Percentiles rank a stretch among this genome's conserved stretches.
Evolutionary conservation across 768 basidiomycete genomes (phyloP).

Genomic region (Hygrocybe punicea): DNA sequence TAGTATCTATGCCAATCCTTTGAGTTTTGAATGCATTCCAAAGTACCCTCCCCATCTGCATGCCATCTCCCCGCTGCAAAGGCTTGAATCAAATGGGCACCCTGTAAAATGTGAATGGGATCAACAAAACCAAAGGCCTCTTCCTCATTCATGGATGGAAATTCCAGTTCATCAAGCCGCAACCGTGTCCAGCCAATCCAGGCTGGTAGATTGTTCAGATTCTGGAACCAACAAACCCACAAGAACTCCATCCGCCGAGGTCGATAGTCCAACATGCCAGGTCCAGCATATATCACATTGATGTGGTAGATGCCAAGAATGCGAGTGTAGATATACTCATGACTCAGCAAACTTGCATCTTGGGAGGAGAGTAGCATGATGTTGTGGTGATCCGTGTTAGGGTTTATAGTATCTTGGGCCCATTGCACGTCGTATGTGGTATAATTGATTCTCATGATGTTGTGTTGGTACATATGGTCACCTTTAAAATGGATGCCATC

Average conservation of each 20-base stretch:
- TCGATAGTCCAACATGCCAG: not conserved
- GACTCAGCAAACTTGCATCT: not conserved
- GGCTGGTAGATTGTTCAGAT: constrained; percentile 5
- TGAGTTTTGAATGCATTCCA: not conserved
- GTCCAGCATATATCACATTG: constrained; percentile 15
- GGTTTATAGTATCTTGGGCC: constrained; percentile 23
- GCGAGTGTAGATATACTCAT: constrained; percentile 10
- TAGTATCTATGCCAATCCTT: constrained; percentile 23
- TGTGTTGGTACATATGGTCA: constrained; percentile 18
- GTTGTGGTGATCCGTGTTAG: constrained; percentile 4
- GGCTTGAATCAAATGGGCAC: constrained; percentile 32
- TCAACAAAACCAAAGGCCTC: constrained; percentile 37
- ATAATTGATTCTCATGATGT: constrained; percentile 26
- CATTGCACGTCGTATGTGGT: constrained; percentile 30
- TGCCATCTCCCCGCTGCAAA: constrained; percentile 21
- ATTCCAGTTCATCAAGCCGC: constrained; percentile 19
- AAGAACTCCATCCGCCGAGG: constrained; percentile 26
- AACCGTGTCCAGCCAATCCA: not conserved
- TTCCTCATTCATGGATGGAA: constrained; percentile 13
- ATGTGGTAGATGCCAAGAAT: constrained; percentile 29
- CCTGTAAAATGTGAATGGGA: constrained; percentile 28
- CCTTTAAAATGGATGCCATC: constrained; percentile 10
- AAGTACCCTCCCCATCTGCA: not conserved
- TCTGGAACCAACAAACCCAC: constrained; percentile 34
- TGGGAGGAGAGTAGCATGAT: constrained; percentile 22